Conservation (phyloP, 2,329 filamentous ascomycete species). For the Cladosporium sp. region DNA sequence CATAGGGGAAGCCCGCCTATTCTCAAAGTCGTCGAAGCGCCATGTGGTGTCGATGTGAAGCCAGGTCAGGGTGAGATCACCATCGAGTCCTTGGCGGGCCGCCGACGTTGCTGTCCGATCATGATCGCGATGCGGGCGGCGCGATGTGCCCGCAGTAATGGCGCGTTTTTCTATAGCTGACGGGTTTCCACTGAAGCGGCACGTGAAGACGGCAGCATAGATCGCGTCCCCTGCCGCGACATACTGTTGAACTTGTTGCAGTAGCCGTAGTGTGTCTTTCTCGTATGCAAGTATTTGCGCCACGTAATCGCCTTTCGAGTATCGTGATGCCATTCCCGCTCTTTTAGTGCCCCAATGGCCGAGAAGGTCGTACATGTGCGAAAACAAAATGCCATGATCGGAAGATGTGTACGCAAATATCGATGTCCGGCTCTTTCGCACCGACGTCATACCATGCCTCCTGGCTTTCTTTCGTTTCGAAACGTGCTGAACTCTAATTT, state of each 20-base stretch:
- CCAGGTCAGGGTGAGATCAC: conserved; percentile 1
- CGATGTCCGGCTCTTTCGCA: background rate
- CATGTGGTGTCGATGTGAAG: conserved; percentile 8
- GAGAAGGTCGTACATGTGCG: background rate
- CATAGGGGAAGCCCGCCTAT: background rate
- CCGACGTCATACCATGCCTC: background rate
- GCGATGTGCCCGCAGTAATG: background rate
- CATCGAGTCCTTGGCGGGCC: background rate
- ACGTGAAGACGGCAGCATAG: background rate
- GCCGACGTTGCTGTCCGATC: background rate
- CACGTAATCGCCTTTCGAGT: background rate
- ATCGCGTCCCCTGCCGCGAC: background rate
- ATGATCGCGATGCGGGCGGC: background rate
- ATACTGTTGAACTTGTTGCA: background rate
- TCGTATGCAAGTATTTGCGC: conserved; percentile 6
- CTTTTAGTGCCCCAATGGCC: background rate
- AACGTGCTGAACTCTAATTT: background rate
- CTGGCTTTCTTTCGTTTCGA: too few relatives aligned
- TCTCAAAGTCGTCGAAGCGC: conserved; percentile 3
- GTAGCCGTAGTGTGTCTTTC: background rate
- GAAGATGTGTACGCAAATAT: background rate
- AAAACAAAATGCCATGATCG: background rate
- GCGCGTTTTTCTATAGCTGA: conserved; percentile 2
- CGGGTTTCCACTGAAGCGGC: background rate
- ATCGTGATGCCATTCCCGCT: background rate